A percentile compares a stretch with the other conserved stretches of the same genome.
Evolutionary conservation across 129 eudicot genomes (phyloP).

Genomic region (Gnaphalium uliginosum): DNA sequence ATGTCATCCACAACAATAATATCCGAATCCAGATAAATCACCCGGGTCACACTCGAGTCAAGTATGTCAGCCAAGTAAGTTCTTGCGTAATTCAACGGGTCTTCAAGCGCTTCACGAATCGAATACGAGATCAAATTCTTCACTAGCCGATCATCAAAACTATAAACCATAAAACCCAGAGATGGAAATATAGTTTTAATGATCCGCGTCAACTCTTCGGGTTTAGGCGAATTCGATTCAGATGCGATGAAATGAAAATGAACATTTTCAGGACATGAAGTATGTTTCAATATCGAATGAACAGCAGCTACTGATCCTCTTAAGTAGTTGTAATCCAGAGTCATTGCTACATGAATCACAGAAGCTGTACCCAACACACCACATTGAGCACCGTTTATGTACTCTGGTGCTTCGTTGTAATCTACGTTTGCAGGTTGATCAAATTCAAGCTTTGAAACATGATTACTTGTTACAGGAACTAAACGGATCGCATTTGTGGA

Average conservation of each 20-base stretch:
- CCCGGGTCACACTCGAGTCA: constrained; percentile 54
- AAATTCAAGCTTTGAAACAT: background rate
- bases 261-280: constrained; percentile 69
- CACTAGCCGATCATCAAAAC: constrained; percentile 42
- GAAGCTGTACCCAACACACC: constrained; percentile 20
- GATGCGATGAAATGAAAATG: constrained; percentile 64
- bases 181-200: constrained; percentile 54
- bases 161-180: constrained; percentile 49
- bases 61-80: constrained; percentile 59
- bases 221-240: constrained; percentile 29
- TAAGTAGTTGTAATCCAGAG: constrained; percentile 65
- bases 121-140: constrained; percentile 58
- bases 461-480: constrained; percentile 22
- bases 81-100: constrained; percentile 75
- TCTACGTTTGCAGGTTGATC: constrained; percentile 11
- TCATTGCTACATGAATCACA: constrained; percentile 66
- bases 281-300: constrained; percentile 60
- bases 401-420: constrained; percentile 56
- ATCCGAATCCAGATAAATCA: constrained; percentile 76
- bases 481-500: constrained; percentile 45
- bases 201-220: constrained; percentile 33
- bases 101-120: constrained; percentile 64
- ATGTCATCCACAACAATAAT: constrained; percentile 63
- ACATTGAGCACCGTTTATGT: constrained; percentile 44
- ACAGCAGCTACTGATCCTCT: constrained; percentile 82